Percentiles rank a stretch among this genome's conserved stretches.
These are phyloP conservation scores for Hypericum perforatum DNA, from an alignment of 345 rosid genomes.

Conservation along the genomic window DNA sequence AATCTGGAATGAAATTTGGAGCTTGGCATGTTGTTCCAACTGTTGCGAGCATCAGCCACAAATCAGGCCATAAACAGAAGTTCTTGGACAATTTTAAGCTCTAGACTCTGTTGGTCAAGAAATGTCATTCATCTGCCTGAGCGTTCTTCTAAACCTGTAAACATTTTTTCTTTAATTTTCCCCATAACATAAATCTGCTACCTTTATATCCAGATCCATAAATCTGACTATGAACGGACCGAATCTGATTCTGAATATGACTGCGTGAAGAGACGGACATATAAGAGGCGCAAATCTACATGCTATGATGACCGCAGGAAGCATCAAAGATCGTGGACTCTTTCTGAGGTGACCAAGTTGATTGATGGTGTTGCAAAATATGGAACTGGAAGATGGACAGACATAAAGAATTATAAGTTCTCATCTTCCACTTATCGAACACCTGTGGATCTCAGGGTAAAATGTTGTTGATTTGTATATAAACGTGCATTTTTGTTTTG, in stretches of 20 bases:
- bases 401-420: conserved; percentile 64
- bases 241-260: conserved; percentile 62
- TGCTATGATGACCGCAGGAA: conserved; percentile 52
- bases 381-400: conserved; percentile 94
- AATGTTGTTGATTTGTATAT: conserved; percentile 6
- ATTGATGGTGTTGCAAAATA: conserved; percentile 74
- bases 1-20: no score
- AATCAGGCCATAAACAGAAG: no score
- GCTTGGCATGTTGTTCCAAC: no score
- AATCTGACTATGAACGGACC: conserved; percentile 32
- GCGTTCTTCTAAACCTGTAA: neutral
- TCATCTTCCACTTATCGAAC: conserved; percentile 61
- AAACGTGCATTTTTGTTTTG: conserved; percentile 5
- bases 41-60: no score
- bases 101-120: no score
- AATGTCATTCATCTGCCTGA: no score
- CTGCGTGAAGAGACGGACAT: conserved; percentile 21
- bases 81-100: no score
- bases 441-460: conserved; percentile 87
- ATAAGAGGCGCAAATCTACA: conserved; percentile 18
- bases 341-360: conserved; percentile 62
- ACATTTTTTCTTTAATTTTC: neutral
- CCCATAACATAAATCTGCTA: neutral
- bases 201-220: conserved; percentile 21
- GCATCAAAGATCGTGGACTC: conserved; percentile 84